Percentiles rank a stretch among this genome's conserved stretches.
These are phyloP conservation scores for Paecilomyces sp. DNA, from an alignment of 2,329 filamentous ascomycete species.

Conservation along the genomic window DNA sequence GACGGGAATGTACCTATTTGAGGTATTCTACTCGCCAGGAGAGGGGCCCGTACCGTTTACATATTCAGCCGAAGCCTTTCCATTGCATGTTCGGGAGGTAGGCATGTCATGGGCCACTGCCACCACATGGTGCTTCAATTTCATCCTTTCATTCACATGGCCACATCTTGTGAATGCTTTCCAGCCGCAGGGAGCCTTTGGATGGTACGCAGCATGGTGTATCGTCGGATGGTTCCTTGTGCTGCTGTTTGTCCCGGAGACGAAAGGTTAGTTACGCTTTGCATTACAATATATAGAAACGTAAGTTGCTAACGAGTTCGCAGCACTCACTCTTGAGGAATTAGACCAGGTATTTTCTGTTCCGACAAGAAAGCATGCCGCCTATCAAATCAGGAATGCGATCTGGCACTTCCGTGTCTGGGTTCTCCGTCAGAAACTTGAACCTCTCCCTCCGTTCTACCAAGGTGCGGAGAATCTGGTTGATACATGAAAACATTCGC, in stretches of 20 bases:
- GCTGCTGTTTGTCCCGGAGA: slow-evolving; percentile 46
- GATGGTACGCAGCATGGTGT: slow-evolving; percentile 52
- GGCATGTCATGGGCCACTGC: slow-evolving; percentile 55
- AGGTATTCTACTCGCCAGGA: slow-evolving; percentile 48
- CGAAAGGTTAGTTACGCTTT: slow-evolving; percentile 24
- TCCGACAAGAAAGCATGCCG: slow-evolving; percentile 37
- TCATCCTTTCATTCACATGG: slow-evolving; percentile 48
- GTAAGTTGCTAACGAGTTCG: slow-evolving; percentile 7
- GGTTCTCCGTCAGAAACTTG: slow-evolving; percentile 29
- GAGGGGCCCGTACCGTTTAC: slow-evolving; percentile 59
- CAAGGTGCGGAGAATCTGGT: slow-evolving; percentile 17
- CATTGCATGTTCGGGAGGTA: slow-evolving; percentile 53
- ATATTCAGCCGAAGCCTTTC: slow-evolving; percentile 59
- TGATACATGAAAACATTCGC: slow-evolving; percentile 3
- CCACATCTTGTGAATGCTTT: slow-evolving; percentile 43
- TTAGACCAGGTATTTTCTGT: slow-evolving; percentile 50
- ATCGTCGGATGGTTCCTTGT: slow-evolving; percentile 47
- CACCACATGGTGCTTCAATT: slow-evolving; percentile 52
- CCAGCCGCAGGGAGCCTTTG: slow-evolving; percentile 47
- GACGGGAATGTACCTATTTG: slow-evolving; percentile 40
- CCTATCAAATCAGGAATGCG: slow-evolving; percentile 31
- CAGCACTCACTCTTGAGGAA: slow-evolving; percentile 37
- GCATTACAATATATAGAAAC: not conserved
- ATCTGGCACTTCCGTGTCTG: slow-evolving; percentile 35
- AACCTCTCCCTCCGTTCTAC: slow-evolving; percentile 28